Evolutionary conservation across 306 rosid species (phyloP).

Genomic region (Castanea crenata): DNA sequence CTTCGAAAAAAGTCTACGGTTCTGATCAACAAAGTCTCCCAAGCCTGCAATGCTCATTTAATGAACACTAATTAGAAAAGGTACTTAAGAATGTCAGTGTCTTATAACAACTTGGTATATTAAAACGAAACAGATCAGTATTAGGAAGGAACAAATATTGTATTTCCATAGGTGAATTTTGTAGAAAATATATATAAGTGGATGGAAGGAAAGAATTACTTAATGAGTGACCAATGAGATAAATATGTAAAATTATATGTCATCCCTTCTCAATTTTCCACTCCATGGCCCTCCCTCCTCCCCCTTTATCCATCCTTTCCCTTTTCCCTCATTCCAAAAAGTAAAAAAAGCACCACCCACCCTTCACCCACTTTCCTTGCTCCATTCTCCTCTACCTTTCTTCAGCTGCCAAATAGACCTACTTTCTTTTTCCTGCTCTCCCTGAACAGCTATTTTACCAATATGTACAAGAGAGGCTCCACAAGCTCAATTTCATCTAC

Average conservation of each 20-base stretch:
- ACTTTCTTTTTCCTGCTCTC: slow-evolving; percentile 1
- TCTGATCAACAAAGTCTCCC: slow-evolving; percentile 72
- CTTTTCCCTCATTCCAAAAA: background rate
- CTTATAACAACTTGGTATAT: background rate
- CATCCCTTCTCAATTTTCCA: background rate
- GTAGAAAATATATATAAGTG: background rate
- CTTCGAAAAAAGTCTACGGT: slow-evolving; percentile 61
- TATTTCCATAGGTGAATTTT: background rate
- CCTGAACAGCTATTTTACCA: background rate
- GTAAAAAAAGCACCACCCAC: background rate
- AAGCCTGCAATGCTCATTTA: slow-evolving; percentile 47
- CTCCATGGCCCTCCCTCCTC: background rate
- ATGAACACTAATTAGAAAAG: slow-evolving; percentile 15
- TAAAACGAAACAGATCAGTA: background rate
- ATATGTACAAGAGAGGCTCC: slow-evolving; percentile 14
- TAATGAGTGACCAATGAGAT: background rate
- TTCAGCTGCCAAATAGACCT: slow-evolving; percentile 1
- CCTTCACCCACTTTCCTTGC: background rate
- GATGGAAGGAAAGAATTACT: background rate
- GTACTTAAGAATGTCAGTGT: background rate
- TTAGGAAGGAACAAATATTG: background rate
- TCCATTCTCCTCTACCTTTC: background rate
- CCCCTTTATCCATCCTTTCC: background rate
- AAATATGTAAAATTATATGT: background rate
- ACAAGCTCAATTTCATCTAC: slow-evolving; percentile 28